phyloP scores from a whole-genome alignment of 1,139 yeast species.

The Kurtzmaniella quercitrusa region DNA sequence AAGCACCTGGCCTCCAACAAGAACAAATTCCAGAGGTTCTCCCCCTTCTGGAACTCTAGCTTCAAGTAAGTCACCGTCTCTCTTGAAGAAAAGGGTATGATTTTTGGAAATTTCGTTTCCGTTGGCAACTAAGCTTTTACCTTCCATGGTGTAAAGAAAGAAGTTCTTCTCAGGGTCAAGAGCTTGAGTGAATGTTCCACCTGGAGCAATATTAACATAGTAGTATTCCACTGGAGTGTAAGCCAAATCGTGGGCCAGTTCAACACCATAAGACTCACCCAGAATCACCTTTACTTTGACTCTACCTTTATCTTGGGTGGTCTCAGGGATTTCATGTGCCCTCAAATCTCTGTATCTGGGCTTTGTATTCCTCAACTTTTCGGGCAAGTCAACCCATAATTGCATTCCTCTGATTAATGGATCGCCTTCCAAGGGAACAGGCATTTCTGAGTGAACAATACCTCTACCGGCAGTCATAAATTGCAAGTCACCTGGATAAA shows the following conservation, averaged over 20 bases:
- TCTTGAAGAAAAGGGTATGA: constrained; percentile 60
- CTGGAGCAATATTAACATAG: constrained; percentile 63
- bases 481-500: constrained; percentile 84
- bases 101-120: constrained; percentile 41
- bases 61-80: constrained; percentile 56
- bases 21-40: constrained; percentile 50
- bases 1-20: constrained; percentile 74
- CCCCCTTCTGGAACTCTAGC: constrained; percentile 36
- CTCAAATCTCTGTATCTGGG: constrained; percentile 83
- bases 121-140: constrained; percentile 48
- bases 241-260: constrained; percentile 75
- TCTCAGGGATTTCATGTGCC: constrained; percentile 66
- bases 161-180: constrained; percentile 65
- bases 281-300: constrained; percentile 70
- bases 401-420: constrained; percentile 69
- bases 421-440: constrained; percentile 58
- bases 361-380: constrained; percentile 56
- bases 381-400: constrained; percentile 89
- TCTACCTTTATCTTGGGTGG: constrained; percentile 64
- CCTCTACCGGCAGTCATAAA: constrained; percentile 96
- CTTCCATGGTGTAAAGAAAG: constrained; percentile 67
- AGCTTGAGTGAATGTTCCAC: constrained; percentile 61
- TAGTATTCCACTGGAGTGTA: constrained; percentile 81
- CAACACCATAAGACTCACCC: constrained; percentile 73
- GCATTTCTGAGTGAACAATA: constrained; percentile 83